Base-by-base conservation (phyloP, 208 protist genomes). In the Wallacemonas sp. region DNA sequence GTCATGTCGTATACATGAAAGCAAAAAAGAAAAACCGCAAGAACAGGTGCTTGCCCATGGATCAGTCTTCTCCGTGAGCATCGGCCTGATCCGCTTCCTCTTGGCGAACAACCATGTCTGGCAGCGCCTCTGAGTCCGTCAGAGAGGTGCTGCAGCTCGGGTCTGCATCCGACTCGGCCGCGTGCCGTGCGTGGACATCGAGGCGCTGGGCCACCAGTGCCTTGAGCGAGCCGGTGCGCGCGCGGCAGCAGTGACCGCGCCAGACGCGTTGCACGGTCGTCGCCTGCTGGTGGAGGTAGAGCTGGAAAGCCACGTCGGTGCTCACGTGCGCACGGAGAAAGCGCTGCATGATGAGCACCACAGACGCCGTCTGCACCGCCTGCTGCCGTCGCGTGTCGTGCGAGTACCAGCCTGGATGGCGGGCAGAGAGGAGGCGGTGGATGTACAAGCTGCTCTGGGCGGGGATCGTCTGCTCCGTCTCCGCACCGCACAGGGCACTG, bases 381-480 rank as follows among this genome's bases (percentile, higher is more conserved):
- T 64, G 69, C 41, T 41, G 25, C 3, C 8, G 26, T n/a, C 67
- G 52, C 31, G 66, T 61, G 23, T 62, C 45, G n/a, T 55, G 5
- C 11, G 28, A 44, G 46, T 84, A 79, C 77, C 80, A 83, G 64
- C 72, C 57, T 16, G 82, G 76, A 57, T 89, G 61, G 20, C 70
- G 74, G 22, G 36, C 28, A 14, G 63, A 55, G 61, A 89, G 65
- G 8, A 67, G 54, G 29, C 66, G 44, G 57, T 59, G 26, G 14
- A 87, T 69, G 61, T 77, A 71, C 31, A 45, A 36, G 36, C 29
- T 54, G 16, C 72, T 67, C 4, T 63, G 69, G 1, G 62, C 22
- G 32, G 70, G 50, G 12, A 59, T 42, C 31, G 70, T 38, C 20
- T 50, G 28, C 52, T 62, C 74, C 62, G 16, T 44, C 70, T 61